Conservation (phyloP, 75 land plant species). For the Selaginella moellendorffii region DNA sequence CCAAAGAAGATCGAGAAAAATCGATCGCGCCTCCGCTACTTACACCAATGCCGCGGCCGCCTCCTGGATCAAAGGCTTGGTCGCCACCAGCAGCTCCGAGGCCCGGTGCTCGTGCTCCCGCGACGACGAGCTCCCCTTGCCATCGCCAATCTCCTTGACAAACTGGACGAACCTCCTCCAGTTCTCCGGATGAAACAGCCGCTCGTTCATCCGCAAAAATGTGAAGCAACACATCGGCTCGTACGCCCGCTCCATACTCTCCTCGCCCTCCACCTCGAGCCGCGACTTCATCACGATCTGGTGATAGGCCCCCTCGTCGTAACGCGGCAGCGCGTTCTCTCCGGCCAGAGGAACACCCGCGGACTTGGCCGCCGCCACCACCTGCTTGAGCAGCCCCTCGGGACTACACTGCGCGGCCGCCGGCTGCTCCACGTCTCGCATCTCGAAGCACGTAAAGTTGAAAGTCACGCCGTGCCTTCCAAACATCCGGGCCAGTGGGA, state of each 20-base stretch:
- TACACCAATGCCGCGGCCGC: slow-evolving; percentile 21
- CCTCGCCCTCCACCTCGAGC: slow-evolving; percentile 3
- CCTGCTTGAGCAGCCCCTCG: slow-evolving; percentile 59
- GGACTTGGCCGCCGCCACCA: slow-evolving; percentile 38
- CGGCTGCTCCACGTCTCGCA: slow-evolving; percentile 48
- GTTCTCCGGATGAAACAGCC: slow-evolving; percentile 6
- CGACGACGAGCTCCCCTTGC: slow-evolving; percentile 22
- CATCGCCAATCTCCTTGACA: slow-evolving; percentile 52
- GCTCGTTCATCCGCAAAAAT: slow-evolving; percentile 3
- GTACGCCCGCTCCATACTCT: background rate
- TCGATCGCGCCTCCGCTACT: no score
- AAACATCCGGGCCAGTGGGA: slow-evolving; percentile 27
- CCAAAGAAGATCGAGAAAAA: no score
- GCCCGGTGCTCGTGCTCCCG: slow-evolving; percentile 17
- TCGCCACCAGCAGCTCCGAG: slow-evolving; percentile 17
- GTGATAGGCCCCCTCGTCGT: slow-evolving; percentile 35
- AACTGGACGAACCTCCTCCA: slow-evolving; percentile 31
- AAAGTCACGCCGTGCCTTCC: slow-evolving; percentile 35
- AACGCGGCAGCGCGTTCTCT: slow-evolving; percentile 48
- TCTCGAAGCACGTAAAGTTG: slow-evolving; percentile 47
- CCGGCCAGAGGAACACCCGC: slow-evolving; percentile 56
- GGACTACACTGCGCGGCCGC: slow-evolving; percentile 55
- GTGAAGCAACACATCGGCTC: background rate
- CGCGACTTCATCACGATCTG: slow-evolving; percentile 34
- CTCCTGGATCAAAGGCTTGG: slow-evolving; percentile 24